phyloP scores from a whole-genome alignment of 1,139 yeast species.

The Suhomyces bolitotheri region DNA sequence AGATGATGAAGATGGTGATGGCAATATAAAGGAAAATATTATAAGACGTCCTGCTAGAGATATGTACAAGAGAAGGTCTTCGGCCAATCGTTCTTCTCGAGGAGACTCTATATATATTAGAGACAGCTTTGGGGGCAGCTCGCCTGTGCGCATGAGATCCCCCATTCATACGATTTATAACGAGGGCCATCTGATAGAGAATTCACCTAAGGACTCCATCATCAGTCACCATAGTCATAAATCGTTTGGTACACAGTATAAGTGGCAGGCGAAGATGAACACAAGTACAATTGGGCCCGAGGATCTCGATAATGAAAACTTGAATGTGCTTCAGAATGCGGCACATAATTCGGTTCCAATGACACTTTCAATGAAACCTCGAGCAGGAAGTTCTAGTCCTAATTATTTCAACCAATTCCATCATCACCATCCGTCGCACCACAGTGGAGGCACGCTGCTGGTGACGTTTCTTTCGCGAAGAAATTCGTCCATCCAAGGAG shows the following conservation, averaged over 20 bases:
- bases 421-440: slow-evolving; percentile 6
- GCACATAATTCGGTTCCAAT: slow-evolving; percentile 18
- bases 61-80: slow-evolving; percentile 10
- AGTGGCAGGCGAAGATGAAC: slow-evolving; percentile 3
- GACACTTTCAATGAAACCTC: slow-evolving; percentile 8
- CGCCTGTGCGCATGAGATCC: slow-evolving; percentile 15
- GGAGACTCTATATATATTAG: background rate
- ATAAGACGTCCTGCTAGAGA: no score
- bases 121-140: slow-evolving; percentile 4
- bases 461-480: slow-evolving; percentile 27
- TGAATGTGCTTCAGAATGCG: slow-evolving; percentile 40
- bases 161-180: slow-evolving; percentile 10
- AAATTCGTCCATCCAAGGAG: slow-evolving; percentile 19
- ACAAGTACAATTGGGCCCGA: slow-evolving; percentile 13
- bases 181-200: slow-evolving; percentile 6
- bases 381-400: slow-evolving; percentile 16
- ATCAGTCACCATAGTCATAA: slow-evolving; percentile 2
- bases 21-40: no score
- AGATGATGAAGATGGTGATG: slow-evolving; percentile 6
- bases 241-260: slow-evolving; percentile 5
- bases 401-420: slow-evolving; percentile 16
- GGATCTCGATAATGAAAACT: slow-evolving; percentile 42
- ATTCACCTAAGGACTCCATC: slow-evolving; percentile 8
- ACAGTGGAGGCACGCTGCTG: slow-evolving; percentile 9
- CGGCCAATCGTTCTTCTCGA: slow-evolving; percentile 6